A percentile compares a stretch with the other conserved stretches of the same genome.
Conservation (phyloP, 1,284 basidiomycete species). For the Trichosporon sp. region DNA sequence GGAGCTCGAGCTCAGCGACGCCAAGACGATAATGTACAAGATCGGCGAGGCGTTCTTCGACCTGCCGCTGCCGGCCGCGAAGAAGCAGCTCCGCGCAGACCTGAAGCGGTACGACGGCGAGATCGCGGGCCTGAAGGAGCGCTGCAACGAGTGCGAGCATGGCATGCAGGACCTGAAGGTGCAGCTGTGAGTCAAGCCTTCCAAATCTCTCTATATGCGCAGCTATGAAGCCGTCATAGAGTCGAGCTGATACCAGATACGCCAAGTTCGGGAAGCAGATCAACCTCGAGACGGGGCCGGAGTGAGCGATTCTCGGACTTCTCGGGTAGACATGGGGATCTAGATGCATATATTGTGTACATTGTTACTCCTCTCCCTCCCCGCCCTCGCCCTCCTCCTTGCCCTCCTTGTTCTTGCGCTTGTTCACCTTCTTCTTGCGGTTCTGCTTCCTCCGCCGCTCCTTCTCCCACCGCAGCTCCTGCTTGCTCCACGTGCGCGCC, state of each 20-base stretch:
- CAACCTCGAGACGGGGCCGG: constrained; percentile 64
- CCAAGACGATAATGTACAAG: constrained; percentile 77
- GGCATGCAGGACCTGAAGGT: constrained; percentile 90
- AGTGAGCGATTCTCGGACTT: constrained; percentile 14
- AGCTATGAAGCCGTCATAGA: background rate
- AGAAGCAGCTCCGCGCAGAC: constrained; percentile 70
- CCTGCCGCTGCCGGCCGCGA: constrained; percentile 65
- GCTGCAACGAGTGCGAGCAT: constrained; percentile 67
- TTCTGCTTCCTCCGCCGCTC: constrained; percentile 46
- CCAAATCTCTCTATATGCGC: background rate
- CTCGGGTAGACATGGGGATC: background rate
- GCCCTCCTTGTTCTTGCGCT: constrained; percentile 26
- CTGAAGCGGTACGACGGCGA: constrained; percentile 59
- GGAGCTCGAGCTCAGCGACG: constrained; percentile 81
- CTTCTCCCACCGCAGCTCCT: constrained; percentile 46
- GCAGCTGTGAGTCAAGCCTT: constrained; percentile 51
- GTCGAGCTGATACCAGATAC: constrained; percentile 53
- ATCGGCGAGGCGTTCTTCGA: constrained; percentile 86
- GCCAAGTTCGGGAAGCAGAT: constrained; percentile 91
- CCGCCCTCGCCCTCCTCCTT: constrained; percentile 10
- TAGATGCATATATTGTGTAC: constrained; percentile 6
- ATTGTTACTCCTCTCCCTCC: background rate
- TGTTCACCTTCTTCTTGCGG: constrained; percentile 44
- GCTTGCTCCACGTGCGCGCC: constrained; percentile 28
- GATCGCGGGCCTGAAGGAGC: constrained; percentile 57